These are phyloP conservation scores for Alternaria triticimaculans DNA, from an alignment of 2,329 filamentous ascomycete genomes.

Conservation along the genomic window DNA sequence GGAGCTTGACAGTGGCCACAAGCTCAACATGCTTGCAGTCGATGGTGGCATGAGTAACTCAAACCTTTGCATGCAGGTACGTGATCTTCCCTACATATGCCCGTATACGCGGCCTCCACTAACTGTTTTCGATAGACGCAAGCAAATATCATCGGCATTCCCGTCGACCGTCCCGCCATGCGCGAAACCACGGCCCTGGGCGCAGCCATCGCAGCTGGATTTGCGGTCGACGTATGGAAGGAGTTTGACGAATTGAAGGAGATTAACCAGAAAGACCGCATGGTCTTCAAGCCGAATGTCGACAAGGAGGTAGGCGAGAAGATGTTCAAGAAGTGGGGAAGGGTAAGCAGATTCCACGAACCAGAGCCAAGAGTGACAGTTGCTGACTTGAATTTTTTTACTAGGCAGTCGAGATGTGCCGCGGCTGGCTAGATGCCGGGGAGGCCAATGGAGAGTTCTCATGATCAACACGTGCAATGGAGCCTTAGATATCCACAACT, in stretches of 20 bases:
- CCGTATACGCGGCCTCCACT: slow-evolving; percentile 6
- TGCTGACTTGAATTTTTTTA: slow-evolving; percentile 5
- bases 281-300: slow-evolving; percentile 73
- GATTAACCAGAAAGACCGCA: slow-evolving; percentile 74
- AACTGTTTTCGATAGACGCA: slow-evolving; percentile 64
- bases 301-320: slow-evolving; percentile 62
- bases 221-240: slow-evolving; percentile 80
- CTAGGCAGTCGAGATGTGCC: slow-evolving; percentile 75
- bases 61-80: slow-evolving; percentile 80
- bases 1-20: slow-evolving; percentile 82
- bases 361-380: not conserved
- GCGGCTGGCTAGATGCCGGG: slow-evolving; percentile 68
- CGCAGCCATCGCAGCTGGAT: slow-evolving; percentile 87
- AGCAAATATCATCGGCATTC: slow-evolving; percentile 83
- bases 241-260: slow-evolving; percentile 74
- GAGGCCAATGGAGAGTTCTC: slow-evolving; percentile 46
- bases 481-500: slow-evolving; percentile 32
- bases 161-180: slow-evolving; percentile 84
- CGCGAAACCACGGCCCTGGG: slow-evolving; percentile 88
- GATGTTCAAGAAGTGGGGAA: slow-evolving; percentile 75
- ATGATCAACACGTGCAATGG: slow-evolving; percentile 31
- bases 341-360: slow-evolving; percentile 40
- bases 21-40: slow-evolving; percentile 76
- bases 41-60: slow-evolving; percentile 91
- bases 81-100: slow-evolving; percentile 14